Base-by-base conservation (phyloP, 176 grass and related monocot species). In the Raddia guianensis region DNA sequence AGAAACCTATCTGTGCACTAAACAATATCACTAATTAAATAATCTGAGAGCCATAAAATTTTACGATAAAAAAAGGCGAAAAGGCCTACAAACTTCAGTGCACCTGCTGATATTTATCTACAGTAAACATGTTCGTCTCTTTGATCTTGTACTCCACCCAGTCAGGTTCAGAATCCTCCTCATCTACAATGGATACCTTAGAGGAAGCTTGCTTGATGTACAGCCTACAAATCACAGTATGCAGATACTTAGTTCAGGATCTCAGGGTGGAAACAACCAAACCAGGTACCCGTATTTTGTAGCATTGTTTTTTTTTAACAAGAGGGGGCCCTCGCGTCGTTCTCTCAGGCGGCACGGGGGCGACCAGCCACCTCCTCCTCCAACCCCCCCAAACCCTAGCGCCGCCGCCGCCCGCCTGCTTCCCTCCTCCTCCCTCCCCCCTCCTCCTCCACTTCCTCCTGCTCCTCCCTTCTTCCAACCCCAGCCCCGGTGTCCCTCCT, bases 71-170 rank as follows among this genome's bases (percentile, higher is more conserved):
- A 37, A 74, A 11, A 44, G 5, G 63, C 27, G 37, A 37, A 59
- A 49, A 81, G 43, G 56, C 56, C 72, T 46, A 69, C 12, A 69
- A 70, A 64, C 70, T 84, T 50, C 19, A 72, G 75, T 12, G 49
- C 66, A 99, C 93, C 96, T 99, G 90, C 68, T 99, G 96, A 82
- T 99, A 99, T 91, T 93, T 95, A 60, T 99, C 96, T 21, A 88
- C 90, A 5, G 90, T 95, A 75, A 95, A 99, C 82, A 93, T 93
- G 73, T 99, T 99, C 1, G 87, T 90, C 82, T 99, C 96, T 87
- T 95, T 99, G 82, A 99, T 99, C 73, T 95, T 99, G 82, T 99
- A 99, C 76, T 99, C 96, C 6, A 80, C 79, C 90, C 96, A 99
- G 77, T 95, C 93, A 13, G 90, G 83, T 84, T 91, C 96, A 63